These are phyloP conservation scores for Erysimum cheiri DNA, from an alignment of 441 rosid genomes.

Conservation along the genomic window DNA sequence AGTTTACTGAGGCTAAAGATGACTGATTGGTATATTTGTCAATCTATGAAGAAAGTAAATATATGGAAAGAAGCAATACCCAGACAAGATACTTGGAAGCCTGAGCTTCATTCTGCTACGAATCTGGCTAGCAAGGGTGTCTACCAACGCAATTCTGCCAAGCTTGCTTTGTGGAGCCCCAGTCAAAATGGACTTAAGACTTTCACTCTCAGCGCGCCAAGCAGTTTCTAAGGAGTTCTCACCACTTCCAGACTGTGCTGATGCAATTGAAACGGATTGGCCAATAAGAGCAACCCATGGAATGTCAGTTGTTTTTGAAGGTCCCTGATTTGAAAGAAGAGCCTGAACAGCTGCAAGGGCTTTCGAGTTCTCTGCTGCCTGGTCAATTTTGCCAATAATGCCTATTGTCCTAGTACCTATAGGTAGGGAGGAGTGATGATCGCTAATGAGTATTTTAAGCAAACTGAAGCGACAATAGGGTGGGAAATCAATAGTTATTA, in stretches of 20 bases:
- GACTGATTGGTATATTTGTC: too few relatives aligned
- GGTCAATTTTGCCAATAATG: conserved; percentile 76
- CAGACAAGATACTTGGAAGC: conserved; percentile 67
- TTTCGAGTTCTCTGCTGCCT: conserved; percentile 67
- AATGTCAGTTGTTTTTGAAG: conserved; percentile 69
- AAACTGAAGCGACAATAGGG: conserved; percentile 11
- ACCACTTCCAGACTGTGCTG: conserved; percentile 71
- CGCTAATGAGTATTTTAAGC: conserved; percentile 35
- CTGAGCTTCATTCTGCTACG: conserved; percentile 80
- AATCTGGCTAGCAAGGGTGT: conserved; percentile 70
- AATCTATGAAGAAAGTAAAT: conserved; percentile 10
- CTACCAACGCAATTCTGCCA: conserved; percentile 76
- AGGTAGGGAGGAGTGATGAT: conserved; percentile 26
- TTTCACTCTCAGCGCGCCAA: conserved; percentile 80
- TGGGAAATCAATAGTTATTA: conserved; percentile 21
- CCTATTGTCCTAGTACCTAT: conserved; percentile 79
- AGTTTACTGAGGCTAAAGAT: too few relatives aligned
- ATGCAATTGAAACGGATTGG: conserved; percentile 70
- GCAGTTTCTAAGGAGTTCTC: conserved; percentile 82
- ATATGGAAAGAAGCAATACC: conserved; percentile 43
- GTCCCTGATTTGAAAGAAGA: conserved; percentile 69
- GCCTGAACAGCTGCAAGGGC: conserved; percentile 70
- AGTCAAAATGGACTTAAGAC: conserved; percentile 69
- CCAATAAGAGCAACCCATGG: conserved; percentile 81
- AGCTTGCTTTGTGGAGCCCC: conserved; percentile 74